phyloP scores from a whole-genome alignment of 495 filamentous ascomycete genomes.

The Lindgomyces ingoldianus region DNA sequence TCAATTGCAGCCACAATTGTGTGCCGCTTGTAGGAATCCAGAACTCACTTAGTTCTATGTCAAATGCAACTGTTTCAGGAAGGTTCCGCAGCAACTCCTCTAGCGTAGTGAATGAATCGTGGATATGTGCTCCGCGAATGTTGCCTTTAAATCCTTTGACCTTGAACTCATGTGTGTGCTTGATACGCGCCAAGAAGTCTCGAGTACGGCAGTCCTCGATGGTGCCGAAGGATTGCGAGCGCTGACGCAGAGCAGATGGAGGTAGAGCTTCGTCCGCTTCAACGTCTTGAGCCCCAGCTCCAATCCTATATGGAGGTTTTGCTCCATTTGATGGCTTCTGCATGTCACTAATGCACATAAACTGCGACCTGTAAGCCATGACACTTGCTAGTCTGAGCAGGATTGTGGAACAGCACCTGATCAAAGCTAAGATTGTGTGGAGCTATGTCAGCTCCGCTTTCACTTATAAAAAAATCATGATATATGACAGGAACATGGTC shows the following conservation, averaged over 20 bases:
- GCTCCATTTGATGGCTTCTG: conserved; percentile 34
- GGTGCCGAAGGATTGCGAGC: neutral
- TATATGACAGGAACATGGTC: conserved; percentile 48
- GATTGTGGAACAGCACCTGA: conserved; percentile 23
- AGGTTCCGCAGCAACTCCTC: neutral
- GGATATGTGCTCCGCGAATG: neutral
- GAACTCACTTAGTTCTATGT: neutral
- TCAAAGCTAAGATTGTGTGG: conserved; percentile 46
- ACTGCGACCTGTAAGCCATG: conserved; percentile 8
- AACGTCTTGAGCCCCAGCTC: no score
- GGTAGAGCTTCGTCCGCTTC: no score
- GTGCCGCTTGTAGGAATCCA: neutral
- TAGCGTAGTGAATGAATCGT: neutral
- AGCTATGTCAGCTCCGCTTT: conserved; percentile 47
- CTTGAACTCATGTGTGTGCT: neutral
- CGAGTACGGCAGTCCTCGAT: neutral
- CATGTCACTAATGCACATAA: conserved; percentile 39
- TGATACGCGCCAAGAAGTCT: neutral
- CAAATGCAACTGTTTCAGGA: neutral
- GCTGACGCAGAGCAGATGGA: no score
- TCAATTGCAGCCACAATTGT: no score
- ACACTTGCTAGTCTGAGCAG: neutral
- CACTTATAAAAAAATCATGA: conserved; percentile 48
- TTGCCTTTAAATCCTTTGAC: neutral
- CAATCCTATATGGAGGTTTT: no score